These are phyloP conservation scores for Mortierella claussenii DNA, from an alignment of 192 early-diverging fungal species.

Conservation along the genomic window DNA sequence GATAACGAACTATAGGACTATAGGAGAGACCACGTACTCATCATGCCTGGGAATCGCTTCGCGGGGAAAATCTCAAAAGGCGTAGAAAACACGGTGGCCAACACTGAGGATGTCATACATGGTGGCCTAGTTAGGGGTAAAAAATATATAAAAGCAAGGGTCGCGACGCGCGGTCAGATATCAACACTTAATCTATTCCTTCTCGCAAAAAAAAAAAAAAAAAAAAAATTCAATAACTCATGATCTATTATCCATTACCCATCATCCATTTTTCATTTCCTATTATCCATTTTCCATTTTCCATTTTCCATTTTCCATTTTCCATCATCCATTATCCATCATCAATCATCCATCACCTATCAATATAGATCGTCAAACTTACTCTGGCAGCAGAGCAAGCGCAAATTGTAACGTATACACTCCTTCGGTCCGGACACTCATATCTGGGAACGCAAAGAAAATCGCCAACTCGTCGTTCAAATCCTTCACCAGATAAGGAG, in stretches of 20 bases:
- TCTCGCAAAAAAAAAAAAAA: background rate
- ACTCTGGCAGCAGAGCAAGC: conserved; percentile 57
- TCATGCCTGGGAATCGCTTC: conserved; percentile 83
- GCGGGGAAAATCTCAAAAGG: conserved; percentile 77
- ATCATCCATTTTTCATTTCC: too few relatives aligned
- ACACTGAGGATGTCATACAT: conserved; percentile 15
- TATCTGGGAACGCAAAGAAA: conserved; percentile 83
- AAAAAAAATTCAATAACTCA: too few relatives aligned
- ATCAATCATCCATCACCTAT: too few relatives aligned
- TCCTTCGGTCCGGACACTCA: conserved; percentile 80
- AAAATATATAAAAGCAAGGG: too few relatives aligned
- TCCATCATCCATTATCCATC: too few relatives aligned
- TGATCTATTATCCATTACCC: too few relatives aligned
- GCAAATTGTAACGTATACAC: conserved; percentile 72
- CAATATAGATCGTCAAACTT: too few relatives aligned
- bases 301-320: too few relatives aligned
- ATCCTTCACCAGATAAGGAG: conserved; percentile 72
- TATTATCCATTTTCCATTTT: too few relatives aligned
- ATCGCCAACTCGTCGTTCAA: conserved; percentile 70
- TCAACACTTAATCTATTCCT: too few relatives aligned
- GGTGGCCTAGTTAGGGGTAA: conserved; percentile 10
- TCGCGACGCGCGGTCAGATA: too few relatives aligned
- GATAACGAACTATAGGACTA: too few relatives aligned
- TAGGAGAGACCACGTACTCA: conserved; percentile 50
- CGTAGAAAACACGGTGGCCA: conserved; percentile 61